Conservation (phyloP, 2,329 filamentous ascomycete genomes). For the Colletotrichum sidae region DNA sequence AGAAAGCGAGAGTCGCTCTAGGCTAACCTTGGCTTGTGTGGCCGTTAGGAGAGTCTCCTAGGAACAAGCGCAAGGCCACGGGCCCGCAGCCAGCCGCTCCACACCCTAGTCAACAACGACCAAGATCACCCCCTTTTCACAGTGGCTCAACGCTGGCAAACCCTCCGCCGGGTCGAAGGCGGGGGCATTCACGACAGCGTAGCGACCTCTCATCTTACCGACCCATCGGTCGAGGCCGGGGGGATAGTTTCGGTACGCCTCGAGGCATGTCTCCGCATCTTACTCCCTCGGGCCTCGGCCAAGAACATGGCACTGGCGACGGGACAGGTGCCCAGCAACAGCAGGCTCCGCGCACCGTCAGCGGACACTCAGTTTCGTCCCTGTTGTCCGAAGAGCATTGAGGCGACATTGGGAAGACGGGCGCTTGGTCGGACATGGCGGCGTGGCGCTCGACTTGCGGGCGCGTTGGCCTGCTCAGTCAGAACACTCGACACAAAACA, state of each 20-base stretch:
- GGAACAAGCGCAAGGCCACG: constrained; percentile 81
- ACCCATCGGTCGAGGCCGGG: constrained; percentile 51
- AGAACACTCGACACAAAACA: constrained; percentile 43
- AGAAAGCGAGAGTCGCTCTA: constrained; percentile 57
- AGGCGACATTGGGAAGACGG: constrained; percentile 7
- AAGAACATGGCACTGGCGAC: constrained; percentile 43
- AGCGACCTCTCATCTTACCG: constrained; percentile 71
- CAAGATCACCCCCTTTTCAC: constrained; percentile 66
- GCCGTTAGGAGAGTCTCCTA: constrained; percentile 78
- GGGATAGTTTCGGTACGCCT: constrained; percentile 48
- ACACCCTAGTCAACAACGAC: constrained; percentile 56
- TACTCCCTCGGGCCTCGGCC: constrained; percentile 46
- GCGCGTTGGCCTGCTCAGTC: constrained; percentile 46
- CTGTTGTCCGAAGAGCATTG: constrained; percentile 55
- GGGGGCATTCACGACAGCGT: constrained; percentile 72
- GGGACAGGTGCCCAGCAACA: constrained; percentile 39
- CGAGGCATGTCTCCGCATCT: constrained; percentile 51
- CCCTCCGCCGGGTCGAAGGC: constrained; percentile 64
- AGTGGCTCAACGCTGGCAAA: constrained; percentile 61
- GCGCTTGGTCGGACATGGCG: neutral
- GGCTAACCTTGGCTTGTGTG: constrained; percentile 50
- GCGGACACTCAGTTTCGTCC: constrained; percentile 56
- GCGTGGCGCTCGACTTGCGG: constrained; percentile 18
- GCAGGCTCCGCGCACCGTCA: constrained; percentile 35
- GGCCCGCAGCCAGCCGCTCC: constrained; percentile 62